Conservation (phyloP, 148 eudicot genomes). For the Camellia granthamiana region DNA sequence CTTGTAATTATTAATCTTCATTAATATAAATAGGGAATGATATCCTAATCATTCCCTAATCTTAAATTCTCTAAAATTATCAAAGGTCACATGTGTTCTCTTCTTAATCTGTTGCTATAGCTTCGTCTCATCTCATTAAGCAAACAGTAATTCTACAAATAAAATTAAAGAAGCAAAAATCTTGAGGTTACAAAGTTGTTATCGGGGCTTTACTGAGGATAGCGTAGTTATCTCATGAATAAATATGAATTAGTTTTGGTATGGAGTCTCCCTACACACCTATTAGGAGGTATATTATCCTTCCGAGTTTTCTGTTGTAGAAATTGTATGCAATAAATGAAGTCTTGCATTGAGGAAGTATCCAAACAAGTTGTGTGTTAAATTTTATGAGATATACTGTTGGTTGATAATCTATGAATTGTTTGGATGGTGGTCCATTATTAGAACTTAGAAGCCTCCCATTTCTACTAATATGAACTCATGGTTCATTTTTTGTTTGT, state of each 20-base stretch:
- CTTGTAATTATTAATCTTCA: too few species aligned
- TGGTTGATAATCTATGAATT: not conserved
- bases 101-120: not conserved
- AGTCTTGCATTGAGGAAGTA: not conserved
- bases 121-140: not conserved
- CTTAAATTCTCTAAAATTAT: too few species aligned
- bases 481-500: slow-evolving; percentile 9
- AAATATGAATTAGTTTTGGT: not conserved
- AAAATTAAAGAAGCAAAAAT: not conserved
- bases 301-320: not conserved
- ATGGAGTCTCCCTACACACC: not conserved
- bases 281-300: not conserved
- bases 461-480: slow-evolving; percentile 11
- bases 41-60: too few species aligned
- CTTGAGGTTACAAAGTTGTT: not conserved
- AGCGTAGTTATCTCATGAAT: not conserved
- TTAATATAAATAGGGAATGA: too few species aligned
- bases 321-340: not conserved
- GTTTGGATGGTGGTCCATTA: slow-evolving; percentile 1
- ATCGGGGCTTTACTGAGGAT: not conserved
- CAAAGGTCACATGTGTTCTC: slow-evolving; percentile 43
- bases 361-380: not conserved
- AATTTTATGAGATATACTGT: not conserved
- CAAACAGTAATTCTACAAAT: not conserved
- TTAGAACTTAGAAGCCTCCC: not conserved